Conservation (phyloP, 2,329 filamentous ascomycete genomes). For the Fusarium chuoi region DNA sequence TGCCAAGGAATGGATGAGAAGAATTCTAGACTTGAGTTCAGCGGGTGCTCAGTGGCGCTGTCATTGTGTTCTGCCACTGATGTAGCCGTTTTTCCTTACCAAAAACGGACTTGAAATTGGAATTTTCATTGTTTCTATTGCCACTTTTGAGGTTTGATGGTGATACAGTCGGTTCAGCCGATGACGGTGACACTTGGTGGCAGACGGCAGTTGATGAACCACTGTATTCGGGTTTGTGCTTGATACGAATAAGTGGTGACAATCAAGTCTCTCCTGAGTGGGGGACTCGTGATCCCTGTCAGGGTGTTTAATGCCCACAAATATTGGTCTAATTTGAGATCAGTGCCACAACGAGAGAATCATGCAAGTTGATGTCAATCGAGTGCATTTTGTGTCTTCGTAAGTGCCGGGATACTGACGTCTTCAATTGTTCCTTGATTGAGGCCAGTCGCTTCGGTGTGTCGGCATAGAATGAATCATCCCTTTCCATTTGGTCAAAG, state of each 20-base stretch:
- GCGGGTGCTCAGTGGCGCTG: constrained; percentile 20
- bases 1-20: constrained; percentile 21
- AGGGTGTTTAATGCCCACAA: background rate
- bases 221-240: background rate
- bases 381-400: background rate
- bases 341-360: background rate
- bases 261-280: constrained; percentile 1
- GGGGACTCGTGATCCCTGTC: background rate
- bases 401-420: background rate
- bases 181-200: background rate
- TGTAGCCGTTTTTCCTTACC: background rate
- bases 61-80: background rate
- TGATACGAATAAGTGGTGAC: constrained; percentile 2
- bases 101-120: background rate
- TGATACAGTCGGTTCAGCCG: background rate
- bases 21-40: constrained; percentile 23
- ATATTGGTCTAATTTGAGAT: background rate
- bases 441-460: background rate
- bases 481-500: background rate
- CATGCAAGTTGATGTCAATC: background rate
- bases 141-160: constrained; percentile 5
- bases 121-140: background rate
- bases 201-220: background rate
- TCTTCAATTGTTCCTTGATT: background rate
- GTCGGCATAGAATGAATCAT: background rate